A percentile compares a stretch with the other conserved stretches of the same genome.
These are phyloP conservation scores for Neonectria neomacrospora DNA, from an alignment of 2,329 filamentous ascomycete species.

Conservation along the genomic window DNA sequence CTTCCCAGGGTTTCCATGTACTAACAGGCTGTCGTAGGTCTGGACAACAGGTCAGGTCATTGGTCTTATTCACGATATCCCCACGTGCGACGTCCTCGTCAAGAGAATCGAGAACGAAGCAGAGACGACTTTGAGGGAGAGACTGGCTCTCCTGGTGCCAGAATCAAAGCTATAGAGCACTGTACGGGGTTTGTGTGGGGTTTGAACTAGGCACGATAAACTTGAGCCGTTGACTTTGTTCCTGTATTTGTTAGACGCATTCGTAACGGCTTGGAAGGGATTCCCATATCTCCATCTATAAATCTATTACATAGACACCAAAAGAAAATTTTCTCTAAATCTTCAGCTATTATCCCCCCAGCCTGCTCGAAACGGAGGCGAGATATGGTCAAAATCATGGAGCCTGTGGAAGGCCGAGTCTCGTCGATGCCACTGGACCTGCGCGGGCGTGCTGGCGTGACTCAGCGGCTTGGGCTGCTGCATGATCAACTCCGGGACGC, in stretches of 20 bases:
- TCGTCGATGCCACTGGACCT: constrained; percentile 33
- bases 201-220: constrained; percentile 14
- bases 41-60: constrained; percentile 99
- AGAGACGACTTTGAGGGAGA: constrained; percentile 71
- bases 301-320: constrained; percentile 14
- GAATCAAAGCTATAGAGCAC: constrained; percentile 67
- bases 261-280: constrained; percentile 16
- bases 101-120: constrained; percentile 82
- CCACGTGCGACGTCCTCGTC: constrained; percentile 76
- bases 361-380: background rate
- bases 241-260: constrained; percentile 16
- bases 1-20: constrained; percentile 22
- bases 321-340: constrained; percentile 14
- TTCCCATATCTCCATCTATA: constrained; percentile 21
- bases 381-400: background rate
- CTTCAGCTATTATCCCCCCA: background rate
- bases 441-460: constrained; percentile 14
- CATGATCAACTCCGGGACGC: constrained; percentile 41
- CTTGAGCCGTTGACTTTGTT: constrained; percentile 9
- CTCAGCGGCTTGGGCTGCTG: constrained; percentile 28
- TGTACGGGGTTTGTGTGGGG: constrained; percentile 17
- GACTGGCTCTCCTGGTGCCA: constrained; percentile 64
- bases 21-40: constrained; percentile 65
- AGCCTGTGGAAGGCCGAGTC: constrained; percentile 37
- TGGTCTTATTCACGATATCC: constrained; percentile 84